Conservation (phyloP, 2,329 filamentous ascomycete genomes). For the Ophiostoma fasciatum region DNA sequence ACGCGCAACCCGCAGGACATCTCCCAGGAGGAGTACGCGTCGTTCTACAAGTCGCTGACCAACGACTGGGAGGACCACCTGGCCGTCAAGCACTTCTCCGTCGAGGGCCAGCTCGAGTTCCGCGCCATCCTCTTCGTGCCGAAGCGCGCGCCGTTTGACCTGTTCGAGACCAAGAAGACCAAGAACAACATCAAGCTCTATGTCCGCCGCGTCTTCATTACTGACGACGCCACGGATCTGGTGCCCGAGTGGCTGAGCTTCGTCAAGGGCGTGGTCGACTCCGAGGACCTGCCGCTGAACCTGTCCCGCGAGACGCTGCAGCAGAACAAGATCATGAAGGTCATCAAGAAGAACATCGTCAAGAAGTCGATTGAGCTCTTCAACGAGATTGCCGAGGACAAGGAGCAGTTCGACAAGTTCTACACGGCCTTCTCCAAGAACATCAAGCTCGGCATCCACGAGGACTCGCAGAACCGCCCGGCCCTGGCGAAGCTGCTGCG, state of each 20-base stretch:
- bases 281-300: conserved; percentile 98
- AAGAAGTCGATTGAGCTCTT: conserved; percentile 99
- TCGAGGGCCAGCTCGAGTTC: conserved; percentile 99
- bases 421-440: conserved; percentile 99
- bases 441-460: conserved; percentile 99
- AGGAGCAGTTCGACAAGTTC: conserved; percentile 99
- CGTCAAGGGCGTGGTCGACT: conserved; percentile 99
- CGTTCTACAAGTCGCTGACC: conserved; percentile 99
- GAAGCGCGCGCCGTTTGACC: conserved; percentile 98
- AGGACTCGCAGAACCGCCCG: conserved; percentile 94
- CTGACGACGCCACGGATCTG: conserved; percentile 96
- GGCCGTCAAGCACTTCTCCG: conserved; percentile 99
- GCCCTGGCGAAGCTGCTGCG: conserved; percentile 94
- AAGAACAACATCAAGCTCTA: conserved; percentile 99
- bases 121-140: conserved; percentile 98
- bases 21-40: conserved; percentile 86
- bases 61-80: conserved; percentile 99
- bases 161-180: conserved; percentile 99
- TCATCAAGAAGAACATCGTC: conserved; percentile 99
- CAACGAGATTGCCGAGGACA: conserved; percentile 97
- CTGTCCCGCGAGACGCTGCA: conserved; percentile 99
- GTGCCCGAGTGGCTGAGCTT: conserved; percentile 99
- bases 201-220: conserved; percentile 99
- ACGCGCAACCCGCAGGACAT: conserved; percentile 96
- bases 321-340: conserved; percentile 99